Evolutionary conservation across 2,329 filamentous ascomycete genomes (phyloP).

Genomic region (Diaporthe eres): DNA sequence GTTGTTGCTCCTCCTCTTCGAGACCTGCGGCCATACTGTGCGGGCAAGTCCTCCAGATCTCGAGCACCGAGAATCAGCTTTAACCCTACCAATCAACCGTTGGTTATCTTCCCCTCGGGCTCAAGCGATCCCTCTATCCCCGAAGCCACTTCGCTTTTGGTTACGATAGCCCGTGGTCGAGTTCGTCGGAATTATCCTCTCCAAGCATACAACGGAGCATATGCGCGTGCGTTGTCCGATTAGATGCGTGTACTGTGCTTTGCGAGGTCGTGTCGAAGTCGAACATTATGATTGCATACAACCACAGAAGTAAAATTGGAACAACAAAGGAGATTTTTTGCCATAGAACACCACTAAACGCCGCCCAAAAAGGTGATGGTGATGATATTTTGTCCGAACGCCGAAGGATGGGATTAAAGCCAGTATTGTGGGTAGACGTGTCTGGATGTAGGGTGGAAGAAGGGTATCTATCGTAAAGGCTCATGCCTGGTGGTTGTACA

Average conservation of each 20-base stretch:
- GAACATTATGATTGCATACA: constrained; percentile 23
- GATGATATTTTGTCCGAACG: constrained; percentile 35
- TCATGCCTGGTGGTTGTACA: constrained; percentile 35
- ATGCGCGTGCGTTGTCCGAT: constrained; percentile 2
- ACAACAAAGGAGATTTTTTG: constrained; percentile 18
- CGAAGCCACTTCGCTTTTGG: neutral
- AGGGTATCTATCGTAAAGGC: constrained; percentile 41
- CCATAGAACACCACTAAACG: constrained; percentile 32
- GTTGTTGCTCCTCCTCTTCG: neutral
- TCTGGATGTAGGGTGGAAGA: constrained; percentile 33
- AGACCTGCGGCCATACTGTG: neutral
- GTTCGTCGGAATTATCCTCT: neutral
- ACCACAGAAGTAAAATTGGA: constrained; percentile 1
- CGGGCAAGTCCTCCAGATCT: constrained; percentile 4
- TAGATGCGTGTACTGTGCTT: constrained; percentile 14
- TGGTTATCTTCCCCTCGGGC: neutral
- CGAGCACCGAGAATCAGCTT: neutral
- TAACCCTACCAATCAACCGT: neutral
- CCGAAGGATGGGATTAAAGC: constrained; percentile 40
- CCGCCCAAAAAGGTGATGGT: constrained; percentile 14
- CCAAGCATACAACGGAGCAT: neutral
- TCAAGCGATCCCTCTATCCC: neutral
- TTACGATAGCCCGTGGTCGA: neutral
- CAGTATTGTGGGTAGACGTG: constrained; percentile 34
- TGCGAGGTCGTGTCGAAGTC: neutral